A percentile compares a stretch with the other conserved stretches of the same genome.
Conservation (phyloP, 441 rosid species). For the Hypseocharis bilobata region DNA sequence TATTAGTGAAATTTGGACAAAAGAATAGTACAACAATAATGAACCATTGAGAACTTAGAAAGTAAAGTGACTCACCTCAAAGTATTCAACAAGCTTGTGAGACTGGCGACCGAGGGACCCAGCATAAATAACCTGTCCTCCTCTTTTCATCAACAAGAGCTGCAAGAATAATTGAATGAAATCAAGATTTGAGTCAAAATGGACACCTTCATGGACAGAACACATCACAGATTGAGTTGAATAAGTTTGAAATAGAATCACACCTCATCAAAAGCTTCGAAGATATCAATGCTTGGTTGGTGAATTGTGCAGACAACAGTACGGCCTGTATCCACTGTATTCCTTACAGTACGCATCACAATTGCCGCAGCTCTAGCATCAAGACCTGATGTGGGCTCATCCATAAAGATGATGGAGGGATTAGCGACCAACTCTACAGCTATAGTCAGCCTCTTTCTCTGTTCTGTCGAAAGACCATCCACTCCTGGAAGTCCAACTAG, state of each 20-base stretch:
- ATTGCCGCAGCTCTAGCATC: constrained; percentile 88
- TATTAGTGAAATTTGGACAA: too few relatives aligned
- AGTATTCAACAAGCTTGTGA: constrained; percentile 44
- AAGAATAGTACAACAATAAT: too few relatives aligned
- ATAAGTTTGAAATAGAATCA: too few relatives aligned
- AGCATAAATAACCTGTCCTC: constrained; percentile 70
- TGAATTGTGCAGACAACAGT: constrained; percentile 84
- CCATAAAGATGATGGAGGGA: constrained; percentile 84
- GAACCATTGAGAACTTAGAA: too few relatives aligned
- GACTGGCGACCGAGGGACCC: constrained; percentile 71
- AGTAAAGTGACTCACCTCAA: constrained; percentile 46
- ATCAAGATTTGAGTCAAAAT: too few relatives aligned
- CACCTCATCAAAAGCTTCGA: constrained; percentile 92
- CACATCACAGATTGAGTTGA: too few relatives aligned
- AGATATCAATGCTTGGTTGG: constrained; percentile 86
- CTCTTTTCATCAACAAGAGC: constrained; percentile 60
- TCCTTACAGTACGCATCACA: constrained; percentile 80
- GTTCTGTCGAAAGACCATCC: constrained; percentile 70
- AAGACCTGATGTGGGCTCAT: constrained; percentile 79
- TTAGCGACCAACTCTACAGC: constrained; percentile 77
- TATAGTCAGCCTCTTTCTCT: constrained; percentile 63
- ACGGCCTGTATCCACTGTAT: constrained; percentile 75
- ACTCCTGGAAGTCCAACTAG: constrained; percentile 66
- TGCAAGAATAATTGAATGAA: constrained; percentile 22
- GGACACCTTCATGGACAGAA: too few relatives aligned